phyloP scores from a whole-genome alignment of 2,329 filamentous ascomycete genomes.

The Phaeosphaeria sp. region DNA sequence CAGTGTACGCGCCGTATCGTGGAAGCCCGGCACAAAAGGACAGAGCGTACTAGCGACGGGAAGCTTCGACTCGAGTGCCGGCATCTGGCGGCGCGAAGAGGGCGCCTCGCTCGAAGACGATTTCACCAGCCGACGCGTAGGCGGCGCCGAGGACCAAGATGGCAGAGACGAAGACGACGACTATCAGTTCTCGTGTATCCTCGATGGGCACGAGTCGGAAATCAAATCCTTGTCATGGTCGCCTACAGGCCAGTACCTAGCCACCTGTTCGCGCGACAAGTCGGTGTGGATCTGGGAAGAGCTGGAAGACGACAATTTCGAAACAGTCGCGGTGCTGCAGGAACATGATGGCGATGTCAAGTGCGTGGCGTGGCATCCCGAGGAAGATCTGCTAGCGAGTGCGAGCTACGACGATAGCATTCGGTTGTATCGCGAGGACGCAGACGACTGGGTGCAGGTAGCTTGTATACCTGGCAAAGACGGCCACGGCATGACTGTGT shows the following conservation, averaged over 20 bases:
- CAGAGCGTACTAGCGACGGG: constrained; percentile 83
- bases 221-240: constrained; percentile 82
- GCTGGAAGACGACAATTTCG: constrained; percentile 91
- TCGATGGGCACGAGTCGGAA: constrained; percentile 95
- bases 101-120: constrained; percentile 52
- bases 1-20: constrained; percentile 82
- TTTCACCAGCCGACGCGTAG: constrained; percentile 24
- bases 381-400: constrained; percentile 78
- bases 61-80: constrained; percentile 91
- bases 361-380: constrained; percentile 88
- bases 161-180: constrained; percentile 68
- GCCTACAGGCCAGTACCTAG: constrained; percentile 77
- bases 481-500: constrained; percentile 86
- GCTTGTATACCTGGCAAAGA: constrained; percentile 80
- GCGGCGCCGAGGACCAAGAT: constrained; percentile 46
- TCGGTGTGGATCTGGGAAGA: constrained; percentile 99
- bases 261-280: constrained; percentile 92
- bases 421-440: constrained; percentile 86
- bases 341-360: constrained; percentile 98
- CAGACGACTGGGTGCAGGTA: constrained; percentile 93
- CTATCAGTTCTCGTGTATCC: constrained; percentile 89
- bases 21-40: constrained; percentile 74
- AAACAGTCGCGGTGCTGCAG: constrained; percentile 92
- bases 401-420: constrained; percentile 95
- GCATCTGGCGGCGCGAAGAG: constrained; percentile 72